Evolutionary conservation across 768 basidiomycete genomes (phyloP).

Genomic region (Boletus edulis): DNA sequence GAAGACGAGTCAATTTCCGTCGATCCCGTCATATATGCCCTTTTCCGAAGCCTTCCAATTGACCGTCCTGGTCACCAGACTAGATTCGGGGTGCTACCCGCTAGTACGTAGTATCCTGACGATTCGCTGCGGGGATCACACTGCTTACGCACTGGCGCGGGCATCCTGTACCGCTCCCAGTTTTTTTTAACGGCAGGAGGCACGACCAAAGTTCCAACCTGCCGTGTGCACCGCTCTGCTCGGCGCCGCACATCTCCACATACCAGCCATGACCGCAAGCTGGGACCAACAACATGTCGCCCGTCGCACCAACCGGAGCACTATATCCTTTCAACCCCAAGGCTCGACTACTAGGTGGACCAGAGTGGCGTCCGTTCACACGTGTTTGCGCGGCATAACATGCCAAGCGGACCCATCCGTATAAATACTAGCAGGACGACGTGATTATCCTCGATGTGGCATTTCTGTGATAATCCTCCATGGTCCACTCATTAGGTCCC

Average conservation of each 20-base stretch:
- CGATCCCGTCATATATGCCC: neutral
- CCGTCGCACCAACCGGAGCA: no score
- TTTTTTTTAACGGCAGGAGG: conserved; percentile 1
- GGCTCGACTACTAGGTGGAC: no score
- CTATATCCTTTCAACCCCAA: no score
- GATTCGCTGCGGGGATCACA: conserved; percentile 10
- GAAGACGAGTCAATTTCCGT: conserved; percentile 22
- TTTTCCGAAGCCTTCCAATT: neutral
- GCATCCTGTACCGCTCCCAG: neutral
- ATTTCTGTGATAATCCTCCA: neutral
- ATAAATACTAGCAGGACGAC: neutral
- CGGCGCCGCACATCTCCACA: no score
- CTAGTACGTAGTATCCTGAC: neutral
- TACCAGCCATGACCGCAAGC: no score
- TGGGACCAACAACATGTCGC: no score
- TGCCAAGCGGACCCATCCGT: neutral
- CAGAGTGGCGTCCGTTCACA: no score
- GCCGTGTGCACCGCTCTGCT: no score
- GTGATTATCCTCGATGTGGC: no score
- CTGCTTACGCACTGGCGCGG: neutral
- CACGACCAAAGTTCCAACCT: no score
- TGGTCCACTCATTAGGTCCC: neutral
- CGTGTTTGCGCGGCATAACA: no score
- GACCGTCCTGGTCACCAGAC: neutral
- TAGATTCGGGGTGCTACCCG: no score